These are phyloP conservation scores for Scutellospora calospora DNA, from an alignment of 371 early-diverging fungal species.

Conservation along the genomic window DNA sequence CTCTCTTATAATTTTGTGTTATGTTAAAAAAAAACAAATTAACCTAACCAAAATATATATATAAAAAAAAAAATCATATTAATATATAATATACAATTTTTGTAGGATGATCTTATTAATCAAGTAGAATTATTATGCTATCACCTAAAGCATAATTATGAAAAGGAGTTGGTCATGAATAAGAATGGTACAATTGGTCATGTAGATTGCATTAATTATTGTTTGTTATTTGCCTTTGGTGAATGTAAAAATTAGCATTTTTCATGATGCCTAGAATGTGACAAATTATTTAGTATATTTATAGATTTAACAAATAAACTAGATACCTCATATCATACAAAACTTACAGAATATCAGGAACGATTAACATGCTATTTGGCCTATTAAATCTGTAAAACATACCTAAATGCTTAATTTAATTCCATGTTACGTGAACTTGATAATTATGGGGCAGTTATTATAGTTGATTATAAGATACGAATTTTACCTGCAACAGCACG, in stretches of 20 bases:
- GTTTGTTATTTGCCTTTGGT: neutral
- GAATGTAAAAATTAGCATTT: neutral
- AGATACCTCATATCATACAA: neutral
- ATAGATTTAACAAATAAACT: neutral
- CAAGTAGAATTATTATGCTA: neutral
- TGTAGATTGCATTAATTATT: neutral
- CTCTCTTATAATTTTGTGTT: too few species aligned
- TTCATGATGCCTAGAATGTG: neutral
- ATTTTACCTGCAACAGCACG: neutral
- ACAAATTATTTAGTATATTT: neutral
- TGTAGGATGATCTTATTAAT: neutral
- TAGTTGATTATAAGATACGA: conserved; percentile 26
- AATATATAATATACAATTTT: neutral
- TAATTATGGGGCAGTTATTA: neutral
- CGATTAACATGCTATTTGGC: neutral
- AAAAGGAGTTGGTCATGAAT: conserved; percentile 1
- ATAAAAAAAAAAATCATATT: too few species aligned
- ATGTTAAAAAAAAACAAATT: too few species aligned
- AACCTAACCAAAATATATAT: too few species aligned
- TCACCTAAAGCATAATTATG: neutral
- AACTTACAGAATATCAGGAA: neutral
- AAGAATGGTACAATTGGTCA: neutral
- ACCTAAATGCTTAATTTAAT: conserved; percentile 11
- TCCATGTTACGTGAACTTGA: neutral
- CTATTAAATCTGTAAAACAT: conserved; percentile 2